Evolutionary conservation across 2,329 filamentous ascomycete species (phyloP), one percentile per base, ranked within the genome.

Genomic region (Metarhizium anisopliae): DNA sequence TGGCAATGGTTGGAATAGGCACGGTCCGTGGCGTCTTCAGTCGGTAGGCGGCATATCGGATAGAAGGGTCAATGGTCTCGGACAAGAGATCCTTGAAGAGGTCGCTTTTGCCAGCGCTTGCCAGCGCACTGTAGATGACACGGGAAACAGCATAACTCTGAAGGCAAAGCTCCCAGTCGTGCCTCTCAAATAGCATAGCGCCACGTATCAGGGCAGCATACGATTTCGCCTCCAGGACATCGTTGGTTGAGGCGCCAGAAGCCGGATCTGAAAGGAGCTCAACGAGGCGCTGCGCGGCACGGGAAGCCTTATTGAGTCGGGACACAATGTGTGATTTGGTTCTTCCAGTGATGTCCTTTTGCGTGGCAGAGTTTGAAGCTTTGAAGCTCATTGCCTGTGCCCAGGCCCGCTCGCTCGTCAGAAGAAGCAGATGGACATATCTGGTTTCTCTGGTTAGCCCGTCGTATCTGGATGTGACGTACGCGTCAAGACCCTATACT

Each of bases 341-440:
- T 53, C 87, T 84, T 58, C 91, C 87, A 32, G 85, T 82, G 60
- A 96, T 87, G 51, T 85, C 86, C 70, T 90, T 89, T 58, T 86
- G 84, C 63, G 94, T 90, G 63, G 88, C 81, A 43, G 89, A 83
- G 68, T 95, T 90, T 20, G 83, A 77, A 4, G 90, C 82, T 72
- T 95, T 96, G 80, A 96, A 90, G 68, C 88, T 85, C 91, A 97
- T 95, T 56, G 92, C 93, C 70, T 96, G 87, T 42, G 94, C 93
- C 90, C 91, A 97, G 53, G 92, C 90, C 60, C 94, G 83, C 75
- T 99, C 94, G 58, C 92, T 85, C 43, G 85, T 89, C 66, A 96
- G 83, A 56, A 99, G 79, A 36, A 93, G 78, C n/a, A 96, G 78
- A 62, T 87, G 80, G 51, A 86, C 82, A 72, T 85, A 89, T 71